These are phyloP conservation scores for Penicillium herquei DNA, from an alignment of 495 filamentous ascomycete species.

Conservation along the genomic window DNA sequence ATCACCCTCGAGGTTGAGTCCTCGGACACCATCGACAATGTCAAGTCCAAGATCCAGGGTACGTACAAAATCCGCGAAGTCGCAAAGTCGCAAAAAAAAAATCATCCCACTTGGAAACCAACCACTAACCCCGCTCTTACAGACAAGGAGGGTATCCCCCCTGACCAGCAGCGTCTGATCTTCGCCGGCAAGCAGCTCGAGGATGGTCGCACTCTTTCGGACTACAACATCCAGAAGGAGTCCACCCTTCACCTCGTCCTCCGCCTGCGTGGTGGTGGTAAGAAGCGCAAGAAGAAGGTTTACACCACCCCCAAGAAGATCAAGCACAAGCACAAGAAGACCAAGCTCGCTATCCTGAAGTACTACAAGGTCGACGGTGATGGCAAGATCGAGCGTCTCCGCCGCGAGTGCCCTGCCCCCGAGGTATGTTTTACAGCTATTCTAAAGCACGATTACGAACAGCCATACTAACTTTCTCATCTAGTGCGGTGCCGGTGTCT, in stretches of 20 bases:
- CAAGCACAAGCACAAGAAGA: constrained; percentile 99
- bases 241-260: constrained; percentile 98
- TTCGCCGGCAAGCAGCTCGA: constrained; percentile 99
- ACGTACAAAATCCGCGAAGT: constrained; percentile 14
- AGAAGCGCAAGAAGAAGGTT: constrained; percentile 99
- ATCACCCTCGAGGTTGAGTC: constrained; percentile 99
- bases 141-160: constrained; percentile 99
- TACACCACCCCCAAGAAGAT: constrained; percentile 99
- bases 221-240: constrained; percentile 99
- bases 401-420: constrained; percentile 91
- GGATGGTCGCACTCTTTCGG: constrained; percentile 97
- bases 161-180: constrained; percentile 99
- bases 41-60: constrained; percentile 92
- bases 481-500: constrained; percentile 98
- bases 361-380: constrained; percentile 99
- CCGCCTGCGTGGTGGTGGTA: constrained; percentile 90
- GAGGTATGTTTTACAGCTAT: constrained; percentile 59
- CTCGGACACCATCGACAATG: constrained; percentile 99
- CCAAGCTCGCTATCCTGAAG: constrained; percentile 99
- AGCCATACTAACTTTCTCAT: constrained; percentile 27
- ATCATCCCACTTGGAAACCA: constrained; percentile 1
- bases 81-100: background rate
- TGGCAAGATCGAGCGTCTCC: constrained; percentile 99
- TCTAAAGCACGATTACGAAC: constrained; percentile 5
- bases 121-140: constrained; percentile 13